Conservation (phyloP, 768 basidiomycete species). For the Phanerodontia chrysosporium region DNA sequence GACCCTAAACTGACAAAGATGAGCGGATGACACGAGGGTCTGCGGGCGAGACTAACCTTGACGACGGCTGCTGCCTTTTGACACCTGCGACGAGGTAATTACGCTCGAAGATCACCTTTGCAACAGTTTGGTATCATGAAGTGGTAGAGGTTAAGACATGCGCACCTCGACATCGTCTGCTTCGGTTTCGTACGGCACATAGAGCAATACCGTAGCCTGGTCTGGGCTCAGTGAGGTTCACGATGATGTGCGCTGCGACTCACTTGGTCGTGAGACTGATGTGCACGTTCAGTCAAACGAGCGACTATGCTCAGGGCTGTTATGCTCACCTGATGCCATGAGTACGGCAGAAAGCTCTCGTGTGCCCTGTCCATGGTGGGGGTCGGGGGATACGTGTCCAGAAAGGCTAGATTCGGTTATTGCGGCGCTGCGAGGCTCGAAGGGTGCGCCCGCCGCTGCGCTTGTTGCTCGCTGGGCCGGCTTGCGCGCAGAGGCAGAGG, state of each 20-base stretch:
- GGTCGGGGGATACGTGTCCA: not conserved
- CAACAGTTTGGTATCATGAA: no score
- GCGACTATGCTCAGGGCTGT: not conserved
- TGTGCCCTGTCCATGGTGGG: constrained; percentile 21
- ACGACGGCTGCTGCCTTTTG: constrained; percentile 62
- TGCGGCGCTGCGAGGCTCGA: not conserved
- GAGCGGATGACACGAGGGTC: not conserved
- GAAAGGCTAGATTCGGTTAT: no score
- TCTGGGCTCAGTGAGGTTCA: constrained; percentile 19
- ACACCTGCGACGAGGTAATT: constrained; percentile 72
- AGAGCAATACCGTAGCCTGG: constrained; percentile 72
- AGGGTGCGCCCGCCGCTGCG: no score
- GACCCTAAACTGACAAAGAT: constrained; percentile 44
- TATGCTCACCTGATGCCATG: constrained; percentile 81
- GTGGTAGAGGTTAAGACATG: not conserved
- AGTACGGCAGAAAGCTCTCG: constrained; percentile 47
- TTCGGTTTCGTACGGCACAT: constrained; percentile 66
- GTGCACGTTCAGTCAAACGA: constrained; percentile 3
- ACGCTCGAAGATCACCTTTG: constrained; percentile 68
- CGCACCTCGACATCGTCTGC: constrained; percentile 70
- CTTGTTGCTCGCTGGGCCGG: not conserved
- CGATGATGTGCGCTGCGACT: constrained; percentile 8
- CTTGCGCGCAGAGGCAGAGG: not conserved
- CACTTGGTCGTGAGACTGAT: constrained; percentile 86
- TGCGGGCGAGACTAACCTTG: constrained; percentile 46